Percentiles rank a stretch among this genome's conserved stretches.
These are phyloP conservation scores for Dactylellina drechsleri DNA, from an alignment of 2,329 filamentous ascomycete species.

Conservation along the genomic window DNA sequence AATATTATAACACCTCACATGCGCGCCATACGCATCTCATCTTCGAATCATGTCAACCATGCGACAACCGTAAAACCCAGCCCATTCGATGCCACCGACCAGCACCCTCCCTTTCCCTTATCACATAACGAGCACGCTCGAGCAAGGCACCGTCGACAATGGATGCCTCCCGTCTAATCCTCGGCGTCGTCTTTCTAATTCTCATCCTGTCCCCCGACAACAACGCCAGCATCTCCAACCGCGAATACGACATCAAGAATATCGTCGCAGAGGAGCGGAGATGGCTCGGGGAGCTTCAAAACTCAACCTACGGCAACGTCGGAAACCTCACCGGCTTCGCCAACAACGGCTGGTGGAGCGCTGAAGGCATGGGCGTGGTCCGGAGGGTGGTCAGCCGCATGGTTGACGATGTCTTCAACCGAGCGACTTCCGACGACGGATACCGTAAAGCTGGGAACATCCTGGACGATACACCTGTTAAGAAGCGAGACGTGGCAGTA, in stretches of 20 bases:
- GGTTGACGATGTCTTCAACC: slow-evolving; percentile 54
- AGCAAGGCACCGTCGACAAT: slow-evolving; percentile 2
- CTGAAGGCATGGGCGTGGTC: slow-evolving; percentile 51
- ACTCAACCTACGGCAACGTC: slow-evolving; percentile 58
- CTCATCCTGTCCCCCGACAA: slow-evolving; percentile 57
- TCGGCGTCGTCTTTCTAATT: slow-evolving; percentile 57
- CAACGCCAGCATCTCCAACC: slow-evolving; percentile 55
- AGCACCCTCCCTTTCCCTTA: not conserved
- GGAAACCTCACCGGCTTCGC: slow-evolving; percentile 58
- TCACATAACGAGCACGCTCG: not conserved
- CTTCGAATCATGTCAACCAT: too few relatives aligned
- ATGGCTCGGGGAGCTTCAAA: slow-evolving; percentile 57
- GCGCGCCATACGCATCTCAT: not conserved
- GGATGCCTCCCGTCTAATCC: slow-evolving; percentile 52
- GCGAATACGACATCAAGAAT: slow-evolving; percentile 55
- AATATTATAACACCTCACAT: not conserved
- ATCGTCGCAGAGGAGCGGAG: slow-evolving; percentile 55
- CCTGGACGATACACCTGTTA: slow-evolving; percentile 50
- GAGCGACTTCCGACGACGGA: slow-evolving; percentile 27
- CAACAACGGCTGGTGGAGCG: slow-evolving; percentile 41
- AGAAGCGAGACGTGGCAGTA: slow-evolving; percentile 46
- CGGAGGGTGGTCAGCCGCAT: slow-evolving; percentile 55
- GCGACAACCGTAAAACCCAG: too few relatives aligned
- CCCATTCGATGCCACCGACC: not conserved
- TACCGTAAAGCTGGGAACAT: slow-evolving; percentile 18